Conservation (phyloP, 2,329 filamentous ascomycete species). For the Aspergillus thermomutatus region DNA sequence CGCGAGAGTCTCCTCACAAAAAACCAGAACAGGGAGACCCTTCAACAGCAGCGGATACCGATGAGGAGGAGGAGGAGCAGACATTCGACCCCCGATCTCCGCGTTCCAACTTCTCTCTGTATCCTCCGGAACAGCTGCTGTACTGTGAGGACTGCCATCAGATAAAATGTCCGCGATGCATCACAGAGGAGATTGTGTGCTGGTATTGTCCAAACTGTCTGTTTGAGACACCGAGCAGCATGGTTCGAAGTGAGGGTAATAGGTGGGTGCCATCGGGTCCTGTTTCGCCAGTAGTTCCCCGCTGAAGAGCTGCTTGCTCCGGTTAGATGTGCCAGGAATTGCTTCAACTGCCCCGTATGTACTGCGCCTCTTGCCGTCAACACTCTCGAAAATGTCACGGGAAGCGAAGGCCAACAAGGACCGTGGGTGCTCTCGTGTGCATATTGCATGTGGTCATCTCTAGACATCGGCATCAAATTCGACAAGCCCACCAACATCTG, state of each 20-base stretch:
- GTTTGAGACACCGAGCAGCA: slow-evolving; percentile 92
- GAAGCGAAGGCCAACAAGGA: slow-evolving; percentile 43
- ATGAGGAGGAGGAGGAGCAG: slow-evolving; percentile 61
- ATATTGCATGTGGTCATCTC: slow-evolving; percentile 90
- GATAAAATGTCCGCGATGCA: slow-evolving; percentile 88
- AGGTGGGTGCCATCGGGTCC: slow-evolving; percentile 54
- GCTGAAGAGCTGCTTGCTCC: not conserved
- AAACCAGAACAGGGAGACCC: slow-evolving; percentile 23
- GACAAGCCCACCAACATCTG: slow-evolving; percentile 85
- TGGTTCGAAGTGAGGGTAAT: slow-evolving; percentile 88
- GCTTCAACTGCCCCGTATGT: slow-evolving; percentile 91
- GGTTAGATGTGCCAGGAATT: slow-evolving; percentile 81
- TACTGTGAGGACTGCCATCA: slow-evolving; percentile 98
- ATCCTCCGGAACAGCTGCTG: slow-evolving; percentile 86
- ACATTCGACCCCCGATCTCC: slow-evolving; percentile 83
- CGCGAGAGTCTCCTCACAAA: slow-evolving; percentile 34
- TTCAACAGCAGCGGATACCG: slow-evolving; percentile 7
- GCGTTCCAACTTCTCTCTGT: slow-evolving; percentile 86
- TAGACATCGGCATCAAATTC: slow-evolving; percentile 86
- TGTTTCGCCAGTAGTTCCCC: not conserved
- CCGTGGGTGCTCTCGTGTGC: slow-evolving; percentile 80
- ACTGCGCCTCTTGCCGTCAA: slow-evolving; percentile 74
- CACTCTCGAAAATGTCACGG: slow-evolving; percentile 58
- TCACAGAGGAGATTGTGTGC: slow-evolving; percentile 87
- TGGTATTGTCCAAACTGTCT: slow-evolving; percentile 95